Conservation (phyloP, 129 eudicot species). For the Tanacetum coccineum region DNA sequence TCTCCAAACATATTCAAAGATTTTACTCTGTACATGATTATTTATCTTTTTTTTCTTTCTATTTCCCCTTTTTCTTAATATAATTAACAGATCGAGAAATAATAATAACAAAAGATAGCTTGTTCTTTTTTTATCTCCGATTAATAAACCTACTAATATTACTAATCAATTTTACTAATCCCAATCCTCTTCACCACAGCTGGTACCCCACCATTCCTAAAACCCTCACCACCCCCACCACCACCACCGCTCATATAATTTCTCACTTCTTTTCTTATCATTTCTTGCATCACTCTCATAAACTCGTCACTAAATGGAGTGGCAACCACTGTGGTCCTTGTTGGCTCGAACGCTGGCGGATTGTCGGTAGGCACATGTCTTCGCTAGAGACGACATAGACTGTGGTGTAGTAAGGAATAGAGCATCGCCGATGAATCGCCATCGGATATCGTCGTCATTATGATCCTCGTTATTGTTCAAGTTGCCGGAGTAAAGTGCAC, state of each 20-base stretch:
- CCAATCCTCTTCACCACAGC: constrained; percentile 68
- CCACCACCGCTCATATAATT: constrained; percentile 58
- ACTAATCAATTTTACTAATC: constrained; percentile 65
- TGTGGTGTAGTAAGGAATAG: no score
- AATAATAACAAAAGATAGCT: constrained; percentile 21
- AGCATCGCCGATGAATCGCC: no score
- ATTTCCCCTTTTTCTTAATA: no score
- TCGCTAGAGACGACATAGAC: no score
- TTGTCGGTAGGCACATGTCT: no score
- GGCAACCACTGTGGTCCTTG: constrained; percentile 33
- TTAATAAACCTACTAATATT: constrained; percentile 13
- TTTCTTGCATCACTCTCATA: constrained; percentile 82
- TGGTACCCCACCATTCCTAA: constrained; percentile 39
- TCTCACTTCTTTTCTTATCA: constrained; percentile 84
- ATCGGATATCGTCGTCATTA: no score
- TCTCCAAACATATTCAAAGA: no score
- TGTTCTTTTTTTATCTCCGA: constrained; percentile 19
- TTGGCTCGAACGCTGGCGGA: no score
- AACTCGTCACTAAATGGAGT: constrained; percentile 56
- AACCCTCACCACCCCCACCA: constrained; percentile 39
- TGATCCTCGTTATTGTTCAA: no score
- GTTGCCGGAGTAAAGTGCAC: no score
- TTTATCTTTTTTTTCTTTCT: constrained; percentile 9
- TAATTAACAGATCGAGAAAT: constrained; percentile 27
- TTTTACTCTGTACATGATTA: constrained; percentile 27